These are phyloP conservation scores for Zostera marina DNA, from an alignment of 116 monocot genomes.

Conservation along the genomic window DNA sequence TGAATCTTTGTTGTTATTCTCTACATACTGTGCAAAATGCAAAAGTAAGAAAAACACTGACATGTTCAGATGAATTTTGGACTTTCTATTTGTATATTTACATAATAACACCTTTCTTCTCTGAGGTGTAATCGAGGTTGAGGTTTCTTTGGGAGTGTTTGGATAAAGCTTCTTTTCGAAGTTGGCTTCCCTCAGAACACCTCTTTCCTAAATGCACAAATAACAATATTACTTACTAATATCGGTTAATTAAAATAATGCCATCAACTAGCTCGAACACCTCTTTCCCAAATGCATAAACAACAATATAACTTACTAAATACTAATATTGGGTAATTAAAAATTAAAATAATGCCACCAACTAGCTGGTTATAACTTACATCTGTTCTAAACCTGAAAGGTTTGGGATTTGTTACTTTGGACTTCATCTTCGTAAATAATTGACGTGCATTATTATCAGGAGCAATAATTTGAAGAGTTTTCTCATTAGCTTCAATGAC, in stretches of 20 bases:
- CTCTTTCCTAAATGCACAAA: slow-evolving; percentile 44
- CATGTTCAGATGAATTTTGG: background rate
- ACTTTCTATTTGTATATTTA: background rate
- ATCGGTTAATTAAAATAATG: no score
- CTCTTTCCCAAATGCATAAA: slow-evolving; percentile 46
- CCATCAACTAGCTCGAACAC: no score
- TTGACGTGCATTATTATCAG: slow-evolving; percentile 17
- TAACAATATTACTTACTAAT: background rate
- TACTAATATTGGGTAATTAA: no score
- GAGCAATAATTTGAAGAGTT: background rate
- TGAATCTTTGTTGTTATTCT: slow-evolving; percentile 9
- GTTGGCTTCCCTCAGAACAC: slow-evolving; percentile 77
- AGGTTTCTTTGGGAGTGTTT: slow-evolving; percentile 16
- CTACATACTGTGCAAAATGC: slow-evolving; percentile 1
- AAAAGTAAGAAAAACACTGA: background rate
- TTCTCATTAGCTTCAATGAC: slow-evolving; percentile 15
- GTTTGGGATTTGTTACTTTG: slow-evolving; percentile 64
- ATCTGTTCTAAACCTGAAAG: slow-evolving; percentile 81
- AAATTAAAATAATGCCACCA: no score
- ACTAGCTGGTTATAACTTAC: slow-evolving; percentile 17
- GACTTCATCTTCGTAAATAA: slow-evolving; percentile 28
- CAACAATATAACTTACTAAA: background rate
- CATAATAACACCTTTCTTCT: slow-evolving; percentile 5
- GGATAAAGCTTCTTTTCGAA: slow-evolving; percentile 33
- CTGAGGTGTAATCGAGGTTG: slow-evolving; percentile 3